These are phyloP conservation scores for Hypsizygus ulmarius DNA, from an alignment of 1,284 basidiomycete species.

Conservation along the genomic window DNA sequence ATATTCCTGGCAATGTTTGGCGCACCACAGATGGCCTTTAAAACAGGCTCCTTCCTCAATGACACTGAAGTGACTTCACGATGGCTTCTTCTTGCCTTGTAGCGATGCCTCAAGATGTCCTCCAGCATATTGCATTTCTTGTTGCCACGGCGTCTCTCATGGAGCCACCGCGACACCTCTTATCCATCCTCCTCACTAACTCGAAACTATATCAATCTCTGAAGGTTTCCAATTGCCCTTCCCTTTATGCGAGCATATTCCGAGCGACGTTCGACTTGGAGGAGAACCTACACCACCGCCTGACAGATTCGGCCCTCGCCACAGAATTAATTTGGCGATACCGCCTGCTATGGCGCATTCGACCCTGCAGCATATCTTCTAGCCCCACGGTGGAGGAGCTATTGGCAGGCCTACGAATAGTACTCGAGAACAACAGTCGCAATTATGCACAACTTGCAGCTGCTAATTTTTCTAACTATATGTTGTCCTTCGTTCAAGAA, in stretches of 20 bases:
- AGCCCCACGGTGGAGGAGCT: slow-evolving; percentile 39
- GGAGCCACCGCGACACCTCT: slow-evolving; percentile 37
- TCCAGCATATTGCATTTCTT: slow-evolving; percentile 50
- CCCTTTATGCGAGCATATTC: slow-evolving; percentile 64
- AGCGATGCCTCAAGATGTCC: slow-evolving; percentile 46
- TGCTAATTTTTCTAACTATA: slow-evolving; percentile 18
- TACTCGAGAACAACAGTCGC: slow-evolving; percentile 44
- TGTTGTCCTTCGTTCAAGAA: slow-evolving; percentile 14
- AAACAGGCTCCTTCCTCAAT: slow-evolving; percentile 13
- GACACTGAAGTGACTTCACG: slow-evolving; percentile 11
- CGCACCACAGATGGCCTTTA: slow-evolving; percentile 14
- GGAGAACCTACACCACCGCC: slow-evolving; percentile 31
- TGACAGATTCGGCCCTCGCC: slow-evolving; percentile 46
- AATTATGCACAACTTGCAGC: slow-evolving; percentile 42
- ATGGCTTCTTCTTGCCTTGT: slow-evolving; percentile 47
- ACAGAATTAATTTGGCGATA: slow-evolving; percentile 44
- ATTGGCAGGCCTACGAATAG: slow-evolving; percentile 51
- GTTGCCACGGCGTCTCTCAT: slow-evolving; percentile 35
- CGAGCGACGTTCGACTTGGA: slow-evolving; percentile 50
- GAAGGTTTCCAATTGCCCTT: slow-evolving; percentile 42
- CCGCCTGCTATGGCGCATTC: slow-evolving; percentile 43
- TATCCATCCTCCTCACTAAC: slow-evolving; percentile 42
- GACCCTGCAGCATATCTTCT: slow-evolving; percentile 31
- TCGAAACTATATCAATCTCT: slow-evolving; percentile 45
- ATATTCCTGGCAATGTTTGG: slow-evolving; percentile 9